Base-by-base conservation (phyloP, 306 rosid genomes). In the Citrullus amarus region DNA sequence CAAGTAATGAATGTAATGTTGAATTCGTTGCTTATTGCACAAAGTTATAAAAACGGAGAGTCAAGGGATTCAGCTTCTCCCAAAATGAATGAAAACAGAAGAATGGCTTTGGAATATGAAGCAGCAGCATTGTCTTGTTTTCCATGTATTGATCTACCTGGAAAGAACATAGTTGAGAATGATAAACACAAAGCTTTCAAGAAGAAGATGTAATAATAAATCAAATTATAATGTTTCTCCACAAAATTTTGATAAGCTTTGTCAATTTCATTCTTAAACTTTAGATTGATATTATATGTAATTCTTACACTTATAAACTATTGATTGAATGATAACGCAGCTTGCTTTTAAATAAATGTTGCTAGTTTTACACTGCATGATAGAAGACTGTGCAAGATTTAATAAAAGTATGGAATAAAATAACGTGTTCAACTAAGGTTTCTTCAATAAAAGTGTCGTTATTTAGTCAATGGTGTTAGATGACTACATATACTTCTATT, bases 61-160 rank as follows among this genome's bases (percentile, higher is more conserved):
- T 80, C 91, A 70, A 96, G 91, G 67, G 88, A 80, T 53, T 82
- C 82, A 76, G 97, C 99, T 90, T 91, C 98, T 76, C 82, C 86
- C 69, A 88, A 86, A 51, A 96, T 86, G 68, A 96, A 96, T 41
- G 91, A 90, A 75, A 96, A 90, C 69, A 96, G 85, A 83, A 90
- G 90, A 86, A 88, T 84, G 17, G 99, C 98, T 81, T 88, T 90
- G 34, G 99, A 86, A 85, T 96, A 92, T 20, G 87, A 83, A 71
- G 84, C 90, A 57, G 87, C 85, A 11, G 93, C 97, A 54, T 80
- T 83, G 6, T 76, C 86, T 79, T 79, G 88, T 90, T 88, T 83
- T 80, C 92, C 90, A 88, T 82, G 66, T 81, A 88, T 79, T 91
- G 98, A 10, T 91, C 99, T 63, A 87, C 97, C 99, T 95, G 77